Conservation (phyloP, 768 basidiomycete genomes). For the Boletus fagicola region DNA sequence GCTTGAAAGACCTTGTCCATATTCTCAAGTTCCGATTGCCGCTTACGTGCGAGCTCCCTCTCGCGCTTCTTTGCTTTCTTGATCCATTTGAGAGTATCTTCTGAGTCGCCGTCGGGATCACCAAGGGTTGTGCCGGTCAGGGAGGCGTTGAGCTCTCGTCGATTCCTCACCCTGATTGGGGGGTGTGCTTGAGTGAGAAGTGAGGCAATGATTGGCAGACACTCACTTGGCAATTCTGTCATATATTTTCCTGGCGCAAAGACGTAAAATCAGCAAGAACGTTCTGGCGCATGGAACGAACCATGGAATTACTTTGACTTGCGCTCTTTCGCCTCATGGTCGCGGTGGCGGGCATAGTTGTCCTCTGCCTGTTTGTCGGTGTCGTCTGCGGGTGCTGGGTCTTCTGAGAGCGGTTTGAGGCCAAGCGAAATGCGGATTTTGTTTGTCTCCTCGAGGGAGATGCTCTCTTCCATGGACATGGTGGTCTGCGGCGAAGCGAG, state of each 20-base stretch:
- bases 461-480: slow-evolving; percentile 80
- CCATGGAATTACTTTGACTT: slow-evolving; percentile 66
- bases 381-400: slow-evolving; percentile 63
- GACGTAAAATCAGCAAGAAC: slow-evolving; percentile 23
- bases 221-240: slow-evolving; percentile 90
- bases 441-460: slow-evolving; percentile 93
- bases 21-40: slow-evolving; percentile 78
- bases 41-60: slow-evolving; percentile 80
- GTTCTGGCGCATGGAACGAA: slow-evolving; percentile 16
- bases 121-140: slow-evolving; percentile 93
- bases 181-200: slow-evolving; percentile 40
- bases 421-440: slow-evolving; percentile 93
- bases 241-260: slow-evolving; percentile 55
- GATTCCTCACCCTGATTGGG: slow-evolving; percentile 84
- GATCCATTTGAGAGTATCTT: slow-evolving; percentile 86
- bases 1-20: slow-evolving; percentile 74
- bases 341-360: slow-evolving; percentile 76
- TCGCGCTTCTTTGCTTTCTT: slow-evolving; percentile 89
- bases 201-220: slow-evolving; percentile 1
- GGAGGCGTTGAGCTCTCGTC: slow-evolving; percentile 86
- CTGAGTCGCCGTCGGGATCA: slow-evolving; percentile 74
- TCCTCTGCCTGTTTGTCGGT: slow-evolving; percentile 83
- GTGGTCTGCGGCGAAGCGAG: background rate
- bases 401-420: slow-evolving; percentile 89
- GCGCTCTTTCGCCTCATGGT: slow-evolving; percentile 65